phyloP scores from a whole-genome alignment of 1,284 basidiomycete species.

The Tilletia caries region DNA sequence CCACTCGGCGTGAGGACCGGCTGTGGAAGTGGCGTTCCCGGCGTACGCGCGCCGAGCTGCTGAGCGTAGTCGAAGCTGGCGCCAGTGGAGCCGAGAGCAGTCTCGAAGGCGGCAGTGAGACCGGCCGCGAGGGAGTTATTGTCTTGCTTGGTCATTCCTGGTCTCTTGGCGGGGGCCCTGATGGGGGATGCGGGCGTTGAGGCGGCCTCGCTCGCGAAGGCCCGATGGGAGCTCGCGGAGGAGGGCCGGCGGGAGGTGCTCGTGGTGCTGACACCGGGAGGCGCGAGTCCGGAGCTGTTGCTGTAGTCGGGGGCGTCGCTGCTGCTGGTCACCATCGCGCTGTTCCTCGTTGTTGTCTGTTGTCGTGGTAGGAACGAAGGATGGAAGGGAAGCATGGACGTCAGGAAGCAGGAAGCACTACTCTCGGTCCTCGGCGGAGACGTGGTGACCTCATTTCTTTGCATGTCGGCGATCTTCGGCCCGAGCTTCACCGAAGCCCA shows the following conservation, averaged over 20 bases:
- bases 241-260: neutral
- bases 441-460: neutral
- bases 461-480: neutral
- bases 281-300: neutral
- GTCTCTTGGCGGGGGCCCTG: neutral
- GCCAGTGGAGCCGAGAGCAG: constrained; percentile 6
- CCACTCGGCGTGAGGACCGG: constrained; percentile 32
- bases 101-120: neutral
- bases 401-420: too few species aligned
- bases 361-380: too few species aligned
- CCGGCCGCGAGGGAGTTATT: neutral
- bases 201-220: neutral
- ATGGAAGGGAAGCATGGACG: too few species aligned
- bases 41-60: neutral
- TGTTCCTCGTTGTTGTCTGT: too few species aligned
- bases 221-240: neutral
- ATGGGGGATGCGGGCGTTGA: neutral
- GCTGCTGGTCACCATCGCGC: too few species aligned
- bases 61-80: constrained; percentile 2
- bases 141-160: neutral
- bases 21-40: neutral
- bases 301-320: too few species aligned
- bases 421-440: too few species aligned
- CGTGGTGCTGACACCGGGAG: neutral
- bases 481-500: too few species aligned